A percentile compares a stretch with the other conserved stretches of the same genome.
phyloP scores from a whole-genome alignment of 257 asterid genomes.

The Eucommia ulmoides region DNA sequence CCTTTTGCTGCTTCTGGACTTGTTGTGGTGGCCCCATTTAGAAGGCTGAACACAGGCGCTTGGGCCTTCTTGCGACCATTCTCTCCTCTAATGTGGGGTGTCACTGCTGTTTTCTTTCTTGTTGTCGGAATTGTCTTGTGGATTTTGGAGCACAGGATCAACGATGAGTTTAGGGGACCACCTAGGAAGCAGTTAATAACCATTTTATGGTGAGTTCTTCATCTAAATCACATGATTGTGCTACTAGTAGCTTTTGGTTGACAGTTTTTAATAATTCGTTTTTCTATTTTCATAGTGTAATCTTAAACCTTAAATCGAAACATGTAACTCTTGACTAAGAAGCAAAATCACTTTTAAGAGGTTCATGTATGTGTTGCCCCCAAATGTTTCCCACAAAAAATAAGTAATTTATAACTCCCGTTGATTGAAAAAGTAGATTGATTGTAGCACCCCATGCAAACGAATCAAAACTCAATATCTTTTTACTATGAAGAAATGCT shows the following conservation, averaged over 20 bases:
- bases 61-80: slow-evolving; percentile 64
- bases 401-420: too few relatives aligned
- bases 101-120: slow-evolving; percentile 36
- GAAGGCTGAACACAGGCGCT: slow-evolving; percentile 35
- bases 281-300: not conserved
- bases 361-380: too few relatives aligned
- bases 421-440: too few relatives aligned
- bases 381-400: too few relatives aligned
- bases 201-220: slow-evolving; percentile 40
- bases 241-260: not conserved
- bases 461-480: too few relatives aligned
- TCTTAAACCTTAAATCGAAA: not conserved
- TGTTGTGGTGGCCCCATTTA: slow-evolving; percentile 40
- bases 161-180: slow-evolving; percentile 70
- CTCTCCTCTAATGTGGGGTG: slow-evolving; percentile 42
- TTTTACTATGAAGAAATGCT: too few relatives aligned
- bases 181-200: slow-evolving; percentile 47
- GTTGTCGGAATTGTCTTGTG: slow-evolving; percentile 47
- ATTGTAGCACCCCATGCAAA: too few relatives aligned
- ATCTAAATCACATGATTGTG: not conserved
- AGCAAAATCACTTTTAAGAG: too few relatives aligned
- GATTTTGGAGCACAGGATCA: slow-evolving; percentile 59
- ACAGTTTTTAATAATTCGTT: not conserved
- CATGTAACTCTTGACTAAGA: too few relatives aligned
- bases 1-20: slow-evolving; percentile 59